Evolutionary conservation across 495 filamentous ascomycete species (phyloP), one percentile per base, ranked within the genome.

Genomic region (Lophium mytilinum): DNA sequence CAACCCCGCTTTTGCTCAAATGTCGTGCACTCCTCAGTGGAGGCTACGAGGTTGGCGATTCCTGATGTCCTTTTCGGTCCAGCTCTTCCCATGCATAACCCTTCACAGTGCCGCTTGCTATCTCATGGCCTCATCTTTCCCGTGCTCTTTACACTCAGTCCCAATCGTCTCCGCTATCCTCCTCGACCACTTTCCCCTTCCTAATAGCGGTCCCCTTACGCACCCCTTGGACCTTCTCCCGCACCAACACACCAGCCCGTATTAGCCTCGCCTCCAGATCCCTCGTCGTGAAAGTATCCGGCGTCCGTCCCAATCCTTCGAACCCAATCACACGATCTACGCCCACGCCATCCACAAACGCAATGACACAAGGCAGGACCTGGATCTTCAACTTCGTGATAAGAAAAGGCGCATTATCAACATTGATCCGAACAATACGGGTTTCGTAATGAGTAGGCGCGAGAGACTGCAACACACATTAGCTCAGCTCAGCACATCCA

Each of bases 291-390:
- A 90, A 88, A 37, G 66, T 74, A 66, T 88, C 83, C 19, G 66
- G 68, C 5, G 75, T 80, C 62, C 81, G 71, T 36, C 80, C 82
- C 24, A 90, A 62, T 8, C 85, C 85, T 42, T 89, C 87, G 71
- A 91, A 91, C 0, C 87, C 87, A 52, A 89, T 73, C 7, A 91
- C 78, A 36, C 86, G 69, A 62, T 88, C 86, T 40, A 82, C 79
- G 1, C 75, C 74, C 37, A 85, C 69, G 5, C 86, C 87, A 69
- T 87, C 81, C 49, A 83, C 72, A 60, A 90, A 90, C 19, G 80
- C 81, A 60, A 91, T 79, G 51, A 91, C 83, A 62, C 87, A 91
- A 0, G 87, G 87, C 40, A 91, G 66, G 0, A 90, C 82, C 56
- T 82, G 72, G 9, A 91, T 77, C 46, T 81, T 82, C 46, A 91